phyloP scores from a whole-genome alignment of 257 asterid species.

The Asclepias syriaca region DNA sequence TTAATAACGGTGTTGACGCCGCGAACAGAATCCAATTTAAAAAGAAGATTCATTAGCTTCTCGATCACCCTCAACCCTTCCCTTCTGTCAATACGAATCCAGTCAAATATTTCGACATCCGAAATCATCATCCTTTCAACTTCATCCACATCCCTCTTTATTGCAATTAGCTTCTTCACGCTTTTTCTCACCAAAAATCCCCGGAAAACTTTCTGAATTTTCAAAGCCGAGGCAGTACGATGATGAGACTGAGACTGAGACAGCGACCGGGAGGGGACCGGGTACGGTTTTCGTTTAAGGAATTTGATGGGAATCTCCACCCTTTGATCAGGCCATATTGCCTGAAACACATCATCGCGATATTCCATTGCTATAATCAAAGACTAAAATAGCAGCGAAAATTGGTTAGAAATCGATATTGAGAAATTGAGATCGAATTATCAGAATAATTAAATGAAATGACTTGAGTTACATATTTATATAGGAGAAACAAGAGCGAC shows the following conservation, averaged over 20 bases:
- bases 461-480: no score
- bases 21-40: slow-evolving; percentile 56
- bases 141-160: slow-evolving; percentile 50
- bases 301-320: slow-evolving; percentile 57
- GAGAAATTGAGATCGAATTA: background rate
- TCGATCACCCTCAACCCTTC: slow-evolving; percentile 69
- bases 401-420: background rate
- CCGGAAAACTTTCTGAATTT: slow-evolving; percentile 70
- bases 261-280: background rate
- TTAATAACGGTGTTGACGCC: slow-evolving; percentile 63
- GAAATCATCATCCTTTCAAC: slow-evolving; percentile 39
- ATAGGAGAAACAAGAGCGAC: no score
- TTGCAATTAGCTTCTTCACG: slow-evolving; percentile 43
- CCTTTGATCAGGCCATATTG: background rate
- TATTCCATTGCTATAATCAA: slow-evolving; percentile 1
- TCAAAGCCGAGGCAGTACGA: slow-evolving; percentile 45
- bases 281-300: slow-evolving; percentile 19
- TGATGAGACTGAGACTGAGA: background rate
- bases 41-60: slow-evolving; percentile 59
- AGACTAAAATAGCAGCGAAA: background rate
- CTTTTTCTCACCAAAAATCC: slow-evolving; percentile 60
- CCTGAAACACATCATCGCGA: slow-evolving; percentile 11
- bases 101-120: slow-evolving; percentile 29
- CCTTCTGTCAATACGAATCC: slow-evolving; percentile 35
- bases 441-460: no score